Evolutionary conservation across 192 early-diverging fungal species (phyloP), one percentile per base, ranked within the genome.

Genomic region (Coemansia sp.): DNA sequence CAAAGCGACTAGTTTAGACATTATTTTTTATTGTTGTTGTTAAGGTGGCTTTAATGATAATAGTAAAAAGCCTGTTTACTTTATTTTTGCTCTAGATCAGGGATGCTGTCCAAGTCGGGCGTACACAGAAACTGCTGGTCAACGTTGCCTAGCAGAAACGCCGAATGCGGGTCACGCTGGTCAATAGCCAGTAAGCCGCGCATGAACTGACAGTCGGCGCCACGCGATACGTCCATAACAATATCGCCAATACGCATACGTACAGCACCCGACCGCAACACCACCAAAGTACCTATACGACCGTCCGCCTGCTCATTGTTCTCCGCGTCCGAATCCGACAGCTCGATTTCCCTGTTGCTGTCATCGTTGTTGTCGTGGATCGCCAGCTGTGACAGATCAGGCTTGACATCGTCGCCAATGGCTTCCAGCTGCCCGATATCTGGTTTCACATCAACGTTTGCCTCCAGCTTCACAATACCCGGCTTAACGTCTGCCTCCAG

Each of bases 181-280:
- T 81, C 78, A 3, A 81, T 63, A 0, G 78, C 73, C 42, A 75
- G 22, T 50, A 81, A 22, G 0, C 70, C 70, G 34, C 73, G 78
- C 56, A 81, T 62, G 45, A 81, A 81, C 69, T 72, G 69, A 61
- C 72, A 72, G 30, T 69, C 69, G 16, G 78, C 72, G 17, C 78
- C 78, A 0, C 60, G 57, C 55, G 78, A 68, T 1, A 81, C 70
- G 56, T 81, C 78, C n/a, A 75, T 54, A 60, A 81, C 52, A 16
- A 81, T 59, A 16, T 66, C 69, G 78, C 78, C 78, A 8, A 81
- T 66, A 29, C 56, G 56, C 48, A 81, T 28, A 51, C 64, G 60
- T 1, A 75, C 73, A 2, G 69, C 73, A 2, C 78, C 78, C 50
- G 78, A 81, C 31, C 64, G 60, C 8, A 75, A 61, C 56, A 81